Conservation (phyloP, 495 filamentous ascomycete species). For the Trichoderma asperelloides region DNA sequence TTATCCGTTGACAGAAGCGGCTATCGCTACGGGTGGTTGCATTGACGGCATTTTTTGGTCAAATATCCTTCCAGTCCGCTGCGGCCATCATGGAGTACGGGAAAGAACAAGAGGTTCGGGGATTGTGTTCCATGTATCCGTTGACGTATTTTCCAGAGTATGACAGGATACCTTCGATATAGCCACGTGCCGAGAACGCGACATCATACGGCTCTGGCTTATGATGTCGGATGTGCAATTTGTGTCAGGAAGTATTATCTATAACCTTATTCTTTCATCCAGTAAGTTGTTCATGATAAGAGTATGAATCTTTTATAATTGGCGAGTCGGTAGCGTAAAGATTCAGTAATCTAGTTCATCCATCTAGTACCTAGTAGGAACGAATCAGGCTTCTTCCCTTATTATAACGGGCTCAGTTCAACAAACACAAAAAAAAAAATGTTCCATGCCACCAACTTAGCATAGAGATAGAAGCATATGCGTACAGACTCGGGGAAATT, state of each 20-base stretch:
- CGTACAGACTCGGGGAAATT: slow-evolving; percentile 3
- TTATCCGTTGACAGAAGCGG: neutral
- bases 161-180: neutral
- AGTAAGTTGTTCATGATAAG: neutral
- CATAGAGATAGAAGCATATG: neutral
- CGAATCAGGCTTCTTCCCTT: neutral
- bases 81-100: neutral
- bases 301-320: too few relatives aligned
- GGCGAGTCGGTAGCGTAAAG: too few relatives aligned
- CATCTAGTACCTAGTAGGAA: too few relatives aligned
- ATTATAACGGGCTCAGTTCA: too few relatives aligned
- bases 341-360: neutral
- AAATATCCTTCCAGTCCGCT: neutral
- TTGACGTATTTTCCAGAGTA: neutral
- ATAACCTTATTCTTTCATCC: neutral
- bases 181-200: neutral
- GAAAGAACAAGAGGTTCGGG: neutral
- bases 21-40: neutral
- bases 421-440: neutral
- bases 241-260: neutral
- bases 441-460: neutral
- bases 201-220: neutral
- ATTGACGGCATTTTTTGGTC: neutral
- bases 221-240: neutral
- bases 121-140: neutral